Conservation (phyloP, 2,329 filamentous ascomycete genomes). For the Akanthomyces dipterigenus region DNA sequence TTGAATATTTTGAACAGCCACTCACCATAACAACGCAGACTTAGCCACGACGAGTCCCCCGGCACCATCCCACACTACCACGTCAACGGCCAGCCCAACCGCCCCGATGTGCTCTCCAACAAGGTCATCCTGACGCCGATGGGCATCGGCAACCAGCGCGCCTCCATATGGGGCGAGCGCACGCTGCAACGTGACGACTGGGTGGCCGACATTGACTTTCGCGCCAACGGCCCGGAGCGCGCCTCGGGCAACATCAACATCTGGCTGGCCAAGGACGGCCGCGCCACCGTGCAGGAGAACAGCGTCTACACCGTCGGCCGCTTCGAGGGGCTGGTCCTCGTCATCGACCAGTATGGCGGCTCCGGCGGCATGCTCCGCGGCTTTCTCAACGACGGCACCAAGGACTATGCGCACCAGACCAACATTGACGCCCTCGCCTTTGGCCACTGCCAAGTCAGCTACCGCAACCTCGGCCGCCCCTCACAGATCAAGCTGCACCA, state of each 20-base stretch:
- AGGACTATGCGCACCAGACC: slow-evolving; percentile 69
- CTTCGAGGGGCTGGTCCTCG: slow-evolving; percentile 86
- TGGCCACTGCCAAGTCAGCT: slow-evolving; percentile 83
- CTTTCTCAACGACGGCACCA: slow-evolving; percentile 86
- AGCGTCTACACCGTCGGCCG: slow-evolving; percentile 78
- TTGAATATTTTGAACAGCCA: background rate
- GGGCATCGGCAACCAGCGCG: slow-evolving; percentile 76
- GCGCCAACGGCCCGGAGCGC: slow-evolving; percentile 76
- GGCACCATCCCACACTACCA: slow-evolving; percentile 47
- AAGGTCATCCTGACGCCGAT: slow-evolving; percentile 87
- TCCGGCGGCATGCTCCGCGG: slow-evolving; percentile 74
- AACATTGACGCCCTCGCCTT: slow-evolving; percentile 83
- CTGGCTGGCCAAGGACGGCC: slow-evolving; percentile 75
- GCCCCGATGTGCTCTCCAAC: slow-evolving; percentile 70
- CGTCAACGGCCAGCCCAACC: slow-evolving; percentile 46
- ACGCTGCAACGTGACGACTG: slow-evolving; percentile 61
- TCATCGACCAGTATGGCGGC: slow-evolving; percentile 78
- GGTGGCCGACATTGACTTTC: slow-evolving; percentile 80
- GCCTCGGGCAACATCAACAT: slow-evolving; percentile 86
- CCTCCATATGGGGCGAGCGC: slow-evolving; percentile 71
- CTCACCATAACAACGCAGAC: slow-evolving; percentile 33
- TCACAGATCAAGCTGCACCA: slow-evolving; percentile 71
- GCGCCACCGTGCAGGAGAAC: slow-evolving; percentile 56
- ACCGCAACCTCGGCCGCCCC: slow-evolving; percentile 84
- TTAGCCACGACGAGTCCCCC: slow-evolving; percentile 53